These are phyloP conservation scores for Takashimella tepidaria DNA, from an alignment of 1,284 basidiomycete species.

Conservation along the genomic window DNA sequence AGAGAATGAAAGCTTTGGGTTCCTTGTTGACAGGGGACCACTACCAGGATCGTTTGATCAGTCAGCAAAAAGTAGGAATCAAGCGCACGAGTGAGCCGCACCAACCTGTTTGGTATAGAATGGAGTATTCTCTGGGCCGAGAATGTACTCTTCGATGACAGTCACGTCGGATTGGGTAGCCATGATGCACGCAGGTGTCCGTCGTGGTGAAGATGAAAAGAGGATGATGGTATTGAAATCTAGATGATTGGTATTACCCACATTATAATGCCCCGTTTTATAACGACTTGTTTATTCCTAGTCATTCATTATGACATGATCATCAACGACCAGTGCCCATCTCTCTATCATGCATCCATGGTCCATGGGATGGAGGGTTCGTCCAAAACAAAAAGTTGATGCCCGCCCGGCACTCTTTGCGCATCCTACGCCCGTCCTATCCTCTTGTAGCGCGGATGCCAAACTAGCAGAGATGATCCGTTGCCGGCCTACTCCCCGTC, in stretches of 20 bases:
- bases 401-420: constrained; percentile 41
- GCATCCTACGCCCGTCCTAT: constrained; percentile 41
- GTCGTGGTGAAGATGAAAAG: constrained; percentile 3
- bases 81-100: constrained; percentile 14
- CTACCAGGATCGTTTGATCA: too few relatives aligned
- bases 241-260: too few relatives aligned
- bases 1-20: constrained; percentile 54
- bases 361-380: too few relatives aligned
- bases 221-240: neutral
- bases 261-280: too few relatives aligned
- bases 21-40: constrained; percentile 26
- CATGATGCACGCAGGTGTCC: neutral
- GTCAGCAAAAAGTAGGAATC: too few relatives aligned
- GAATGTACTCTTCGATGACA: constrained; percentile 53
- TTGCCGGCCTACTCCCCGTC: constrained; percentile 42
- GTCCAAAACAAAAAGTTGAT: constrained; percentile 40
- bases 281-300: neutral
- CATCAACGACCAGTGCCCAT: too few relatives aligned
- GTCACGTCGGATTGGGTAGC: constrained; percentile 9
- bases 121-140: constrained; percentile 56
- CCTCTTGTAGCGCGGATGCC: constrained; percentile 44
- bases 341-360: too few relatives aligned
- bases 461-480: constrained; percentile 45
- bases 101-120: constrained; percentile 57
- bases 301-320: too few relatives aligned